Conservation (phyloP, 2,329 filamentous ascomycete species). For the Golovinomyces cichoracearum region DNA sequence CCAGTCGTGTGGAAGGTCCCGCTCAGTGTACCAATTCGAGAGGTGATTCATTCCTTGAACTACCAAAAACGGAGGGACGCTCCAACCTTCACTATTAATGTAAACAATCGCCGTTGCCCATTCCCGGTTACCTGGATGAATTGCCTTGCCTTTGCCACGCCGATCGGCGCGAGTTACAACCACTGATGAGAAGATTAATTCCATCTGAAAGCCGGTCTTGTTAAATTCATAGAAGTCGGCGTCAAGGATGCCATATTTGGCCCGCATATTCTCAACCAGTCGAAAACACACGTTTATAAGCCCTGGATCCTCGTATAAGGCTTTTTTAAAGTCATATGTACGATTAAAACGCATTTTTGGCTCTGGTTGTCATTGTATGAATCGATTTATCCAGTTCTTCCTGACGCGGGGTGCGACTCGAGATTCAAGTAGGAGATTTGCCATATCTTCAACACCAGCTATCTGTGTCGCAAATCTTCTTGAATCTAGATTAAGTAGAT, state of each 20-base stretch:
- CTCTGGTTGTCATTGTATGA: no score
- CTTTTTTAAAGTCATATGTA: constrained; percentile 6
- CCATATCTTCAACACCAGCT: no score
- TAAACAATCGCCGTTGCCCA: constrained; percentile 10
- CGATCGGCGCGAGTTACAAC: no score
- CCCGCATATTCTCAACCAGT: constrained; percentile 6
- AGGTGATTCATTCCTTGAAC: constrained; percentile 6
- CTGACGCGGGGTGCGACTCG: no score
- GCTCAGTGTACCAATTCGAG: constrained; percentile 6
- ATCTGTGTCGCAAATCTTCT: no score
- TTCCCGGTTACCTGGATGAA: no score
- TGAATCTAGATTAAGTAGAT: no score
- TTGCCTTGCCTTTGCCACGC: no score
- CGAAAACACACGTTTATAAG: constrained; percentile 6
- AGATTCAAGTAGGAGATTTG: no score
- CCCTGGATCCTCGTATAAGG: constrained; percentile 7
- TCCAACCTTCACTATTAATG: constrained; percentile 8
- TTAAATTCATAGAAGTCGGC: constrained; percentile 3
- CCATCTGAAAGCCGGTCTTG: constrained; percentile 5
- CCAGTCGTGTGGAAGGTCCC: constrained; percentile 9
- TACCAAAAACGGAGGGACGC: constrained; percentile 11
- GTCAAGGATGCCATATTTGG: constrained; percentile 6
- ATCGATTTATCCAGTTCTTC: no score
- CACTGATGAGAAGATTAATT: constrained; percentile 5
- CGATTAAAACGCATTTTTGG: constrained; percentile 1